These are phyloP conservation scores for Baeospora myosura DNA, from an alignment of 1,284 basidiomycete genomes.

Conservation along the genomic window DNA sequence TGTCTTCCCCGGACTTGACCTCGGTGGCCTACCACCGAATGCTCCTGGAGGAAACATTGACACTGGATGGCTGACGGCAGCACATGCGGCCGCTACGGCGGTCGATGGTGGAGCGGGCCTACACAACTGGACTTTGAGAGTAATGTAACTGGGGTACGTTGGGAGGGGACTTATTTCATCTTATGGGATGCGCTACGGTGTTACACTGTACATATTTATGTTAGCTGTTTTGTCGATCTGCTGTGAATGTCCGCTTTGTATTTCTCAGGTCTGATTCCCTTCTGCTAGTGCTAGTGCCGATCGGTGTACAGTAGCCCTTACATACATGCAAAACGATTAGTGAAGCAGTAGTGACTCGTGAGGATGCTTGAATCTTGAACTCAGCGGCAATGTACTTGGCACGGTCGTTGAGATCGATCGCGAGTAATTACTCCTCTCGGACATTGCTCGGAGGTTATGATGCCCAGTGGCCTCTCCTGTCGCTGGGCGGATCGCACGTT, in stretches of 20 bases:
- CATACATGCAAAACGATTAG: no score
- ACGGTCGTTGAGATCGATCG: no score
- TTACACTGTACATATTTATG: background rate
- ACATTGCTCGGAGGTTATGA: no score
- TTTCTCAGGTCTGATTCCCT: no score
- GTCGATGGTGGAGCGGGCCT: constrained; percentile 40
- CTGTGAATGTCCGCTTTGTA: constrained; percentile 13
- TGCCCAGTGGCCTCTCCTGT: no score
- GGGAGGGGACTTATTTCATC: no score
- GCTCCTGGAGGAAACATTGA: constrained; percentile 37
- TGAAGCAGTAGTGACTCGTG: no score
- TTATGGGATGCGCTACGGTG: background rate
- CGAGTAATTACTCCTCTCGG: no score
- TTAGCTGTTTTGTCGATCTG: constrained; percentile 12
- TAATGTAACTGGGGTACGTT: constrained; percentile 57
- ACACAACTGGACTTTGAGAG: constrained; percentile 68
- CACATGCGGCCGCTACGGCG: constrained; percentile 50
- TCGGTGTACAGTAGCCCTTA: background rate
- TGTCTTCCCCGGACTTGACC: constrained; percentile 60
- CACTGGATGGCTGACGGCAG: constrained; percentile 58
- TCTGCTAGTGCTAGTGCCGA: no score
- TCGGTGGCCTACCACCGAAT: constrained; percentile 35
- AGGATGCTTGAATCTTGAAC: no score
- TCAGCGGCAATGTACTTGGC: no score
- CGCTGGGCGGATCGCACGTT: no score